Conservation (phyloP, 768 basidiomycete genomes). For the Leucocoprinus sp. region DNA sequence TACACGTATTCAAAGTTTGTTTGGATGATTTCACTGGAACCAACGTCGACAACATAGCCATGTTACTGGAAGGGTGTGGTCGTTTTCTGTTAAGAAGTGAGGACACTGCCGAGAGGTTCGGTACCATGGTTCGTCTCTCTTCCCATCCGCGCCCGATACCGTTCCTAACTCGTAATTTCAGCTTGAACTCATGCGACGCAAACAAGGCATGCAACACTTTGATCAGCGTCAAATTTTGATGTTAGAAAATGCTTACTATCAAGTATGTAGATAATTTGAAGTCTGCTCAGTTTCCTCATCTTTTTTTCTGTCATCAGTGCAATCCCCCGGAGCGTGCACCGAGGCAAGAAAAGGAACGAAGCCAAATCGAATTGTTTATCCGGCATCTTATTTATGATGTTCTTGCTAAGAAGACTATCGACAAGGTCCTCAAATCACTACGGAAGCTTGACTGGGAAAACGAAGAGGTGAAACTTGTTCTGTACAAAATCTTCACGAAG, state of each 20-base stretch:
- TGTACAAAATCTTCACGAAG: constrained; percentile 92
- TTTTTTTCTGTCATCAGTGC: constrained; percentile 46
- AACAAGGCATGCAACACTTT: constrained; percentile 88
- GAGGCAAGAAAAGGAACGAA: constrained; percentile 75
- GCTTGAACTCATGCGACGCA: constrained; percentile 92
- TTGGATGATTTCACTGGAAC: constrained; percentile 89
- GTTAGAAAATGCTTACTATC: constrained; percentile 97
- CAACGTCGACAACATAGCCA: constrained; percentile 89
- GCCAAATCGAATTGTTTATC: constrained; percentile 87
- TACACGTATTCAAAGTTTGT: constrained; percentile 96
- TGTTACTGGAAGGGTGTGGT: constrained; percentile 90
- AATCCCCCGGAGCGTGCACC: constrained; percentile 94
- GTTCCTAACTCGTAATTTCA: constrained; percentile 19
- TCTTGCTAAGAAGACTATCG: constrained; percentile 86
- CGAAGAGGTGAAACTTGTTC: constrained; percentile 42
- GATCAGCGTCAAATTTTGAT: constrained; percentile 85
- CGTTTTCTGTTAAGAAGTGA: constrained; percentile 84
- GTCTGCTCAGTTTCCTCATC: not conserved
- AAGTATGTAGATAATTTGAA: constrained; percentile 37
- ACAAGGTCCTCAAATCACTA: constrained; percentile 89
- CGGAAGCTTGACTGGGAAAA: constrained; percentile 98
- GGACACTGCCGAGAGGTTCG: constrained; percentile 79
- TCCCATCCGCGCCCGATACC: not conserved
- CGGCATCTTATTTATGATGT: constrained; percentile 94
- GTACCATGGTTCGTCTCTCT: constrained; percentile 61